Evolutionary conservation across 768 basidiomycete species (phyloP).

Genomic region (Rhizopogon roseolus): DNA sequence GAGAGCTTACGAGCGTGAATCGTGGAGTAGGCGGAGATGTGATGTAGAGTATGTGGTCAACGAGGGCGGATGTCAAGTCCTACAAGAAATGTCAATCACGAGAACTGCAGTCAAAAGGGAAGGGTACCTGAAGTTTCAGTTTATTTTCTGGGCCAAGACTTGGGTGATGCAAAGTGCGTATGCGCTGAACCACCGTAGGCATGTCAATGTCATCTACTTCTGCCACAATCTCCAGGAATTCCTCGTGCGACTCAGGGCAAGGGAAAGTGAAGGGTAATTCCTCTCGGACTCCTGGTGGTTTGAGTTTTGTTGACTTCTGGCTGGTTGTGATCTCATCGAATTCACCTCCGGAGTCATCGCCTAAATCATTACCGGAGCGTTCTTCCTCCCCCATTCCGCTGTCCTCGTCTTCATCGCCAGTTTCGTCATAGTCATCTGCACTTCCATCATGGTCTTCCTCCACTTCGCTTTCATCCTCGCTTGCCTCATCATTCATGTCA

Average conservation of each 20-base stretch:
- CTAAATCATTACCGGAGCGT: conserved; percentile 12
- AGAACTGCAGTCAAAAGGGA: background rate
- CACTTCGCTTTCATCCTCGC: conserved; percentile 25
- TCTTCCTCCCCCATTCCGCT: conserved; percentile 32
- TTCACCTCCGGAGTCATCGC: conserved; percentile 34
- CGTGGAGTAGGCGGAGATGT: conserved; percentile 59
- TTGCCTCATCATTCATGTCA: conserved; percentile 32
- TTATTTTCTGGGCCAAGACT: conserved; percentile 92
- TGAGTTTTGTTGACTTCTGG: conserved; percentile 30
- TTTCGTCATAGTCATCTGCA: conserved; percentile 26
- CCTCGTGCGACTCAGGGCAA: conserved; percentile 82
- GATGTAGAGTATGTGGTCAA: conserved; percentile 84
- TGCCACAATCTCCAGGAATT: conserved; percentile 81
- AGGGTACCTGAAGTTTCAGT: conserved; percentile 77
- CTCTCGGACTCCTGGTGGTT: conserved; percentile 26
- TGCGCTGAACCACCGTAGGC: conserved; percentile 80
- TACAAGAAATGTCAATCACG: conserved; percentile 25
- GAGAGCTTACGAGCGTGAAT: conserved; percentile 53
- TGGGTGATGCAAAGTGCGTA: conserved; percentile 87
- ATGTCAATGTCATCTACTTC: conserved; percentile 68
- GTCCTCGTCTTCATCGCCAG: conserved; percentile 30
- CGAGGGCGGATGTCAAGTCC: conserved; percentile 70
- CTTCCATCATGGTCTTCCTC: conserved; percentile 24
- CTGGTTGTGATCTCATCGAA: conserved; percentile 34
- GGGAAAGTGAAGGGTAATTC: conserved; percentile 92